Evolutionary conservation across 2,329 filamentous ascomycete genomes (phyloP).

Genomic region (Endocalyx cinctus): DNA sequence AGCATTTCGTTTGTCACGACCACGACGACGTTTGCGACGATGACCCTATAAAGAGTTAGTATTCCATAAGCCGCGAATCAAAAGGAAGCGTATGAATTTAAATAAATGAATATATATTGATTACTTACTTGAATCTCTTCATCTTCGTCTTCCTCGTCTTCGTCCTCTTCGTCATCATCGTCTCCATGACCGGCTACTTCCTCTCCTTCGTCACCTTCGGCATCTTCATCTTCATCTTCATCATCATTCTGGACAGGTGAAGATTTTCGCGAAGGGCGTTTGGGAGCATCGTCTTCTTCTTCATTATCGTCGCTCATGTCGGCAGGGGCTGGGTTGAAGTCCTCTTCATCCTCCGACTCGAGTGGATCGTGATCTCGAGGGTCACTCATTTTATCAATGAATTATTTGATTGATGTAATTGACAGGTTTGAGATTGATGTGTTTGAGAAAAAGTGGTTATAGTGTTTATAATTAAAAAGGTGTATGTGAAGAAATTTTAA

Average conservation of each 20-base stretch:
- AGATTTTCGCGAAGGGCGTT: constrained; percentile 12
- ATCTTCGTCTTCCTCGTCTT: constrained; percentile 59
- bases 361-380: constrained; percentile 41
- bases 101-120: too few relatives aligned
- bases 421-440: too few relatives aligned
- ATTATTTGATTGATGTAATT: too few relatives aligned
- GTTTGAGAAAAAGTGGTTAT: too few relatives aligned
- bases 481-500: too few relatives aligned
- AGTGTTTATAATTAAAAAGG: too few relatives aligned
- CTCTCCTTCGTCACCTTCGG: constrained; percentile 42
- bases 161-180: constrained; percentile 55
- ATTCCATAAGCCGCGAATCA: too few relatives aligned
- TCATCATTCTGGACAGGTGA: constrained; percentile 24
- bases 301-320: constrained; percentile 62
- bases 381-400: constrained; percentile 44
- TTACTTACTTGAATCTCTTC: constrained; percentile 60
- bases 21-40: constrained; percentile 76
- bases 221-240: constrained; percentile 37
- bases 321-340: constrained; percentile 80
- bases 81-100: too few relatives aligned
- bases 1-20: constrained; percentile 68
- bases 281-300: constrained; percentile 22
- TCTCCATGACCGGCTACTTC: constrained; percentile 43
- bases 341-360: constrained; percentile 73
- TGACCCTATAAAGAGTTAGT: constrained; percentile 55